Evolutionary conservation across 2,329 filamentous ascomycete species (phyloP).

Genomic region (Myotisia sp.): DNA sequence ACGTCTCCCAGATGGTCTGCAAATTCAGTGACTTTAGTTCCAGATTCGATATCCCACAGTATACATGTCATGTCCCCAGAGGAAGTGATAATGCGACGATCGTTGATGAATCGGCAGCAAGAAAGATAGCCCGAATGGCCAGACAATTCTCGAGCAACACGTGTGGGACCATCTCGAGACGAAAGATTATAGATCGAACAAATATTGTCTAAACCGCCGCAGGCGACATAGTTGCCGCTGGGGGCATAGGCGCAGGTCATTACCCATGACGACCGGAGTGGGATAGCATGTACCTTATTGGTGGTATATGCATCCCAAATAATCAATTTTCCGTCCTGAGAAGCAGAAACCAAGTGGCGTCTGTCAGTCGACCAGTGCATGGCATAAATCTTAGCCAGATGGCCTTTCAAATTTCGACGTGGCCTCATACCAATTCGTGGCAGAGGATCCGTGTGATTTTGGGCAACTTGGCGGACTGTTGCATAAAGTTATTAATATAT

Average conservation of each 20-base stretch:
- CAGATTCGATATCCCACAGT: constrained; percentile 98
- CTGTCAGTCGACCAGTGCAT: constrained; percentile 99
- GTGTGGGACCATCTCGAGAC: constrained; percentile 88
- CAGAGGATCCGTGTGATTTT: constrained; percentile 81
- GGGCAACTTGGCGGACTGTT: constrained; percentile 70
- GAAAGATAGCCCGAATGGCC: constrained; percentile 95
- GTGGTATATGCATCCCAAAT: constrained; percentile 99
- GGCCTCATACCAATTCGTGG: constrained; percentile 95
- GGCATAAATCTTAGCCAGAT: constrained; percentile 97
- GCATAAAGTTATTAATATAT: too few relatives aligned
- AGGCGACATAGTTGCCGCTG: constrained; percentile 95
- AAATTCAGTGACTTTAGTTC: constrained; percentile 93
- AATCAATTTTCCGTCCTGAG: constrained; percentile 97
- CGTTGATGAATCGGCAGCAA: constrained; percentile 98
- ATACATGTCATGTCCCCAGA: constrained; percentile 99
- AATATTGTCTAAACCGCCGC: constrained; percentile 97
- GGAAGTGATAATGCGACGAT: constrained; percentile 91
- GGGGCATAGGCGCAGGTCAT: constrained; percentile 99
- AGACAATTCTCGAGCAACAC: constrained; percentile 87
- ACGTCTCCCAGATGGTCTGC: constrained; percentile 96
- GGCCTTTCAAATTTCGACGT: constrained; percentile 90
- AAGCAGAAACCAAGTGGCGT: constrained; percentile 91
- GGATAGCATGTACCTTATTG: constrained; percentile 98
- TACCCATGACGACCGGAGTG: constrained; percentile 94
- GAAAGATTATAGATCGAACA: constrained; percentile 99